Evolutionary conservation across 352 stramenopile species (phyloP).

Genomic region (Globisporangium uncinulatum): DNA sequence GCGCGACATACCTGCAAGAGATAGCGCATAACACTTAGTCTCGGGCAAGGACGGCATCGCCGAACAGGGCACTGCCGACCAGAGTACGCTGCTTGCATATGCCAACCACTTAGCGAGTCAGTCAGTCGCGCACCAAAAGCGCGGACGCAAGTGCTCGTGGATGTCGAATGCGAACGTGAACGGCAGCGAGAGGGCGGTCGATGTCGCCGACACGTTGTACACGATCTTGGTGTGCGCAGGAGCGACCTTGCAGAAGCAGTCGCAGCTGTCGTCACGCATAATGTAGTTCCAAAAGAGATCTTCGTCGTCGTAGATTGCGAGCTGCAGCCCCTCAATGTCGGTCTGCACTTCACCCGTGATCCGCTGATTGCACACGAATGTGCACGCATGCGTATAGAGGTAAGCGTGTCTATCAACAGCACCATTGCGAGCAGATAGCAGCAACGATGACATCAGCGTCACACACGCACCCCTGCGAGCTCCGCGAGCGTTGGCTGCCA

Average conservation of each 20-base stretch:
- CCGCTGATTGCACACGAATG: constrained; percentile 13
- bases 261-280: constrained; percentile 49
- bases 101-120: neutral
- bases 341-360: constrained; percentile 64
- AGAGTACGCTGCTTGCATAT: neutral
- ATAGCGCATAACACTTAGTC: neutral
- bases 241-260: constrained; percentile 72
- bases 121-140: constrained; percentile 38
- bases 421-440: neutral
- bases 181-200: constrained; percentile 32
- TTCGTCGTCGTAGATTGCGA: constrained; percentile 81
- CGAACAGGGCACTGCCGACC: neutral
- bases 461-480: constrained; percentile 30
- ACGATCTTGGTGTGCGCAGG: constrained; percentile 56
- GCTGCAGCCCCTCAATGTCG: constrained; percentile 48
- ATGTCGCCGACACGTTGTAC: constrained; percentile 52
- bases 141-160: constrained; percentile 53
- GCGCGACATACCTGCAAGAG: constrained; percentile 39
- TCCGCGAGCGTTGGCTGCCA: constrained; percentile 51
- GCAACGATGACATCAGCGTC: too few species aligned
- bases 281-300: constrained; percentile 74
- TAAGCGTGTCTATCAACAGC: too few species aligned
- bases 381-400: neutral
- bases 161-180: constrained; percentile 64
- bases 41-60: too few species aligned